Evolutionary conservation across 768 basidiomycete genomes (phyloP).

Genomic region (Macrocybe gigantea): DNA sequence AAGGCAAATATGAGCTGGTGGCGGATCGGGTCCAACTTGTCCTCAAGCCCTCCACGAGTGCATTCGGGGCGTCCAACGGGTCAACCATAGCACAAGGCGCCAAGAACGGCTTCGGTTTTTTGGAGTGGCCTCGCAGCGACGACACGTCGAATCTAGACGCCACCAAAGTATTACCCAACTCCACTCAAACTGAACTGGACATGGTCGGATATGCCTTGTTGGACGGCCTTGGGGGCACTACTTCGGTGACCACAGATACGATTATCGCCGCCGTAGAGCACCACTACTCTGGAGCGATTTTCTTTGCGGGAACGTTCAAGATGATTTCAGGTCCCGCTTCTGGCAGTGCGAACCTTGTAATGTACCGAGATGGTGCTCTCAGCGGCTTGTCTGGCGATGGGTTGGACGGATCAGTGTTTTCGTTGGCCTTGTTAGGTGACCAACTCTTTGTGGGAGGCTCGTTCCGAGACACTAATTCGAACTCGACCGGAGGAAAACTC

Average conservation of each 20-base stretch:
- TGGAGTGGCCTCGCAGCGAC: slow-evolving; percentile 72
- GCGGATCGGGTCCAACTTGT: slow-evolving; percentile 83
- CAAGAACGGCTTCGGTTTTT: slow-evolving; percentile 71
- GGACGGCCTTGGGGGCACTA: slow-evolving; percentile 47
- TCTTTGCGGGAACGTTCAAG: slow-evolving; percentile 74
- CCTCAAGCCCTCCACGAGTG: slow-evolving; percentile 55
- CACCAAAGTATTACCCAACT: slow-evolving; percentile 56
- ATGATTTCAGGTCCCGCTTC: slow-evolving; percentile 50
- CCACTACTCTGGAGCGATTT: slow-evolving; percentile 59
- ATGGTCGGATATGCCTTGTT: slow-evolving; percentile 55
- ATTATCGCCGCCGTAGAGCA: slow-evolving; percentile 40
- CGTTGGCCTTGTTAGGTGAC: slow-evolving; percentile 58
- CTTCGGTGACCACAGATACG: slow-evolving; percentile 29
- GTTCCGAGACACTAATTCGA: slow-evolving; percentile 64
- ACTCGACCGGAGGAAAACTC: slow-evolving; percentile 47
- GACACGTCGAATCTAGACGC: slow-evolving; percentile 44
- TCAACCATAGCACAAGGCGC: slow-evolving; percentile 23
- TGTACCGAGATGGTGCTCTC: slow-evolving; percentile 57
- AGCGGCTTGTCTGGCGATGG: slow-evolving; percentile 55
- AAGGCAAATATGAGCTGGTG: slow-evolving; percentile 73
- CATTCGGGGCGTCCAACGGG: slow-evolving; percentile 24
- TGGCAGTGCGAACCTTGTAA: slow-evolving; percentile 65
- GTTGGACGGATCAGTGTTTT: slow-evolving; percentile 72
- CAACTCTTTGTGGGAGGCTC: slow-evolving; percentile 82
- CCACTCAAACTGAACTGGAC: slow-evolving; percentile 66